These are phyloP conservation scores for Mycena rosella DNA, from an alignment of 768 basidiomycete species.

Conservation along the genomic window DNA sequence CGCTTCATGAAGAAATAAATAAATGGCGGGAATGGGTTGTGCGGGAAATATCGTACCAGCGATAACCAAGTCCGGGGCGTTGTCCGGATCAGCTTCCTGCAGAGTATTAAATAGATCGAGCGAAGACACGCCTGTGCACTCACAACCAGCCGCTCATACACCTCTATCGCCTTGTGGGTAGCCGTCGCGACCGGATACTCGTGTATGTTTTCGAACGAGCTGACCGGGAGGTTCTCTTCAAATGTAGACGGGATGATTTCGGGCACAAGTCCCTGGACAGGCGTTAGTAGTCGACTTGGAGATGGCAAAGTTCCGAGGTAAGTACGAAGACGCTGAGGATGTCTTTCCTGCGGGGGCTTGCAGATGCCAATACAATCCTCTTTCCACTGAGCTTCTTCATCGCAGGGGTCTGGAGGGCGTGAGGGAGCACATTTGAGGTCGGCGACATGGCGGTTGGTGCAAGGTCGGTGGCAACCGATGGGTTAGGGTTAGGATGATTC, in stretches of 20 bases:
- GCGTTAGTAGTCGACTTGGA: background rate
- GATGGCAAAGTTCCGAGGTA: background rate
- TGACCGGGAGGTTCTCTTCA: conserved; percentile 78
- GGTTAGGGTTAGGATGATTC: too few relatives aligned
- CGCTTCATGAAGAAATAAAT: conserved; percentile 59
- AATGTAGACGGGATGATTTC: conserved; percentile 85
- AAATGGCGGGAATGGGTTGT: background rate
- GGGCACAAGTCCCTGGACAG: conserved; percentile 60
- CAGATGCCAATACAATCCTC: conserved; percentile 87
- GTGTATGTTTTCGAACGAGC: conserved; percentile 76
- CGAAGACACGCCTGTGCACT: conserved; percentile 39
- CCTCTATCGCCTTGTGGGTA: conserved; percentile 86
- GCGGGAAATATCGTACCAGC: conserved; percentile 60
- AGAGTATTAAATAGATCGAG: conserved; percentile 14
- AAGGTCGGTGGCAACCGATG: background rate
- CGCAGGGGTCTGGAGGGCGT: conserved; percentile 72
- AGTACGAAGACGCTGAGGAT: conserved; percentile 83
- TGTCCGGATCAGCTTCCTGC: conserved; percentile 68
- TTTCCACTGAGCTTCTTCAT: conserved; percentile 80
- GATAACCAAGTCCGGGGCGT: conserved; percentile 85
- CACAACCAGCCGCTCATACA: conserved; percentile 86
- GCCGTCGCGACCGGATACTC: conserved; percentile 86
- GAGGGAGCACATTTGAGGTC: conserved; percentile 59
- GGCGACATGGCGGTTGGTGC: conserved; percentile 19
- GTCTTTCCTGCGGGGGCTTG: conserved; percentile 86